These are phyloP conservation scores for Elongisporangium anandrum DNA, from an alignment of 352 stramenopile genomes.

Conservation along the genomic window DNA sequence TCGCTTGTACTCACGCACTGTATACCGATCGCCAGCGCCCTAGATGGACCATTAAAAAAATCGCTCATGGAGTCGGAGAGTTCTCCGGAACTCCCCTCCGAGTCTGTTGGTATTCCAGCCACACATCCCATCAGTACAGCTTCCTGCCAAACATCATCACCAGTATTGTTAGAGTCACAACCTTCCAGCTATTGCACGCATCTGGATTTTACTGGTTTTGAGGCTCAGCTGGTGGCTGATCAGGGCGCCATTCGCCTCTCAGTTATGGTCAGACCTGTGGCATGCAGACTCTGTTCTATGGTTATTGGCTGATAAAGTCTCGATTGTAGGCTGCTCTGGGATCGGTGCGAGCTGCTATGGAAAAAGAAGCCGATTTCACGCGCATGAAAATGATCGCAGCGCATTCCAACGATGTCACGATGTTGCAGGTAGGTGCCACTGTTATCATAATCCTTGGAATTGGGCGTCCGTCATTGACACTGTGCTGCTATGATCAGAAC, in stretches of 20 bases:
- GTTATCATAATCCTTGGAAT: background rate
- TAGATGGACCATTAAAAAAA: conserved; percentile 1
- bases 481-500: conserved; percentile 11
- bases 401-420: conserved; percentile 36
- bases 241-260: conserved; percentile 30
- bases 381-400: conserved; percentile 42
- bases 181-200: no score
- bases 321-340: conserved; percentile 19
- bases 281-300: background rate
- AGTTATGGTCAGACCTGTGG: conserved; percentile 16
- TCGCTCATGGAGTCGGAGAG: background rate
- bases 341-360: conserved; percentile 16
- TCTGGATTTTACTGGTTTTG: conserved; percentile 22
- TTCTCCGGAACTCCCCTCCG: background rate
- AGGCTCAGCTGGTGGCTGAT: conserved; percentile 21
- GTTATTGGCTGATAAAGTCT: background rate
- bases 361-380: conserved; percentile 23
- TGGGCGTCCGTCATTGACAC: background rate
- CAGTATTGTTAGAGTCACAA: no score
- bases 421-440: conserved; percentile 26
- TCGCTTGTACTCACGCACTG: no score
- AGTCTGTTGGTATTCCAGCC: background rate
- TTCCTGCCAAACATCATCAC: background rate
- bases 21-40: background rate
- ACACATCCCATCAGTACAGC: background rate